Percentiles rank a stretch among this genome's conserved stretches.
Evolutionary conservation across 768 basidiomycete species (phyloP).

Genomic region (Solioccasus polychromus): DNA sequence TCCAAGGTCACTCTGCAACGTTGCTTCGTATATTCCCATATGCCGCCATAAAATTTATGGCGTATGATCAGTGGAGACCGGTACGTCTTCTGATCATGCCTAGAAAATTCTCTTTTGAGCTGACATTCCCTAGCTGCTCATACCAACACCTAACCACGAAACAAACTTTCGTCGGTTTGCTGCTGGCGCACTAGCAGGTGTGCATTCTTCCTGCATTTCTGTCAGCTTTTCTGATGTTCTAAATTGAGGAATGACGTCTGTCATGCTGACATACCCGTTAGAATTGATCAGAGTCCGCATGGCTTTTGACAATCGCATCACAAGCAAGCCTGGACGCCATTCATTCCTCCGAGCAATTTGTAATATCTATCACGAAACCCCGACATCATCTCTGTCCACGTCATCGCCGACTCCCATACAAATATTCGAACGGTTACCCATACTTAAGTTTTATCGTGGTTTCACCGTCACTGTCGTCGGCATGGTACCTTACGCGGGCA

Average conservation of each 20-base stretch:
- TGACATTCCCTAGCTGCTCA: constrained; percentile 57
- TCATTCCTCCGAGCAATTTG: constrained; percentile 55
- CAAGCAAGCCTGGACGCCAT: constrained; percentile 35
- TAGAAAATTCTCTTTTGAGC: neutral
- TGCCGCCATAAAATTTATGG: constrained; percentile 95
- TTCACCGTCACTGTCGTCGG: constrained; percentile 89
- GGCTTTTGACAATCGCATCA: constrained; percentile 55
- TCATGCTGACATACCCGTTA: constrained; percentile 91
- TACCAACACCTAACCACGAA: constrained; percentile 78
- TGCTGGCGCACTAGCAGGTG: constrained; percentile 87
- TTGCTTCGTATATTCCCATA: constrained; percentile 94
- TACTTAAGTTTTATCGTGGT: constrained; percentile 95
- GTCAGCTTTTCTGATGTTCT: neutral
- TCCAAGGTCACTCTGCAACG: constrained; percentile 96
- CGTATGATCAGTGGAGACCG: constrained; percentile 83
- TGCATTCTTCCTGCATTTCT: constrained; percentile 16
- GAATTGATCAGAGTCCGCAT: constrained; percentile 95
- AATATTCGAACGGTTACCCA: constrained; percentile 59
- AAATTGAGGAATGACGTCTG: constrained; percentile 73
- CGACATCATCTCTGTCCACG: constrained; percentile 18
- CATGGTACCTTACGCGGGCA: constrained; percentile 95
- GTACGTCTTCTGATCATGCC: constrained; percentile 39
- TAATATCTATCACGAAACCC: constrained; percentile 69
- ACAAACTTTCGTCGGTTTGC: constrained; percentile 78
- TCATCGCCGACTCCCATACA: constrained; percentile 21